Evolutionary conservation across 768 basidiomycete genomes (phyloP), one percentile per base, ranked within the genome.

Genomic region (Collybia sp.): DNA sequence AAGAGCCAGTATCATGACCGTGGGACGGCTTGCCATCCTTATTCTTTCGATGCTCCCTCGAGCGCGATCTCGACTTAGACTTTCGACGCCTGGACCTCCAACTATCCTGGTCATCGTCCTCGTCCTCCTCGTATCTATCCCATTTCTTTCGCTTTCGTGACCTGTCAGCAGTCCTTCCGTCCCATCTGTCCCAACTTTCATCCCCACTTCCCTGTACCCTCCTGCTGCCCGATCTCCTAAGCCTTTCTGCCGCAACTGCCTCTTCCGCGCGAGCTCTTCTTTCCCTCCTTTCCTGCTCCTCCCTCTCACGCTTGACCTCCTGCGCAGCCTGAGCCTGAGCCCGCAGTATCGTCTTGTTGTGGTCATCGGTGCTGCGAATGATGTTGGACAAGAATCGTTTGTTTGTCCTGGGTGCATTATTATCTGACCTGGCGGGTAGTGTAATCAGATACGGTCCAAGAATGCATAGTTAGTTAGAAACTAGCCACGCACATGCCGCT

Each of bases 351-450:
- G 87, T 82, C 65, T 85, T 83, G 64, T 99, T 99, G 59, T 99
- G 96, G 47, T 94, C 94, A 60, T 96, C 94, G 3, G 96, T 96
- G 53, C 80, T 93, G 54, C 85, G 82, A 46, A 99, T 93, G 50
- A 99, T 93, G 16, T 85, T 83, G 0, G 80, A 76, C 18, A 90
- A 67, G 59, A 90, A 90, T 0, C 88, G 86, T 58, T 90, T 90
- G 67, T 90, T 89, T 30, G 94, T 65, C 53, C 78, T 82, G 0
- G 91, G 91, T 1, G 80, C 83, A 62, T 83, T 83, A 53, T 73
- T 77, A 56, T 90, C 88, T 5, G 77, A 64, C 46, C 85, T 88
- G 46, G 11, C 43, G 9, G n/a, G 15, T 1, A 46, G 35, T 16
- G 36, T 6, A 44, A 8, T 31, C 13, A 17, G 35, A 32, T 13